A percentile compares a stretch with the other conserved stretches of the same genome.
Conservation (phyloP, 2,329 filamentous ascomycete genomes). For the Canariomyces notabilis region DNA sequence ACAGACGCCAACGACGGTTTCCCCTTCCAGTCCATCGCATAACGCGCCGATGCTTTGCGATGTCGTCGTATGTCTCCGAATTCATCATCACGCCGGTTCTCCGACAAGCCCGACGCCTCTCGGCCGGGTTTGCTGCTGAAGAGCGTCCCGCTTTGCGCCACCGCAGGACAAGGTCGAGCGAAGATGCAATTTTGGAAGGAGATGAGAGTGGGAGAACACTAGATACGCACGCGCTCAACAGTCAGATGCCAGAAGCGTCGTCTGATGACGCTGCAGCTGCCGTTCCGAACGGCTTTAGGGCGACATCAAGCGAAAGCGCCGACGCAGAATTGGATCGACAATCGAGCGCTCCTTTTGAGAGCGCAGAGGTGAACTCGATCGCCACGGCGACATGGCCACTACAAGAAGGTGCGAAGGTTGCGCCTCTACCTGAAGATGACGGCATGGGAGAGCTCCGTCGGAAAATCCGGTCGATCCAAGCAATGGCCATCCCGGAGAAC, state of each 20-base stretch:
- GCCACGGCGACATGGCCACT: neutral
- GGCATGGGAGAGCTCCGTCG: conserved; percentile 65
- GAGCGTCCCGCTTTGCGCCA: conserved; percentile 25
- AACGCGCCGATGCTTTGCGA: conserved; percentile 29
- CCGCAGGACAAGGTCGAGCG: conserved; percentile 16
- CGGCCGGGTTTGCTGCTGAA: conserved; percentile 35
- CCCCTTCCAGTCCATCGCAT: neutral
- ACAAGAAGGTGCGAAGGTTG: conserved; percentile 1
- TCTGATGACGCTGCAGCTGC: neutral
- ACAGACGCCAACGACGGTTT: neutral
- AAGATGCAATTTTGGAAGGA: conserved; percentile 22
- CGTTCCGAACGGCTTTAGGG: neutral
- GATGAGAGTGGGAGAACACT: conserved; percentile 10
- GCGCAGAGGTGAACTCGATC: neutral
- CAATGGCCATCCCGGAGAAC: conserved; percentile 48
- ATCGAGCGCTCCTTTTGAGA: neutral
- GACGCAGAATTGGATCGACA: neutral
- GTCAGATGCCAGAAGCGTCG: neutral
- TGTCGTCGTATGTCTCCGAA: conserved; percentile 60
- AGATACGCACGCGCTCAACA: neutral
- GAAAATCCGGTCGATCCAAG: conserved; percentile 65
- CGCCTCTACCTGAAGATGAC: conserved; percentile 65
- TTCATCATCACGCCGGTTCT: conserved; percentile 63
- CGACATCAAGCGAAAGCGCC: neutral
- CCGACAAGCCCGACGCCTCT: conserved; percentile 61